Evolutionary conservation across 2,329 filamentous ascomycete genomes (phyloP).

Genomic region (Alternaria sp.): DNA sequence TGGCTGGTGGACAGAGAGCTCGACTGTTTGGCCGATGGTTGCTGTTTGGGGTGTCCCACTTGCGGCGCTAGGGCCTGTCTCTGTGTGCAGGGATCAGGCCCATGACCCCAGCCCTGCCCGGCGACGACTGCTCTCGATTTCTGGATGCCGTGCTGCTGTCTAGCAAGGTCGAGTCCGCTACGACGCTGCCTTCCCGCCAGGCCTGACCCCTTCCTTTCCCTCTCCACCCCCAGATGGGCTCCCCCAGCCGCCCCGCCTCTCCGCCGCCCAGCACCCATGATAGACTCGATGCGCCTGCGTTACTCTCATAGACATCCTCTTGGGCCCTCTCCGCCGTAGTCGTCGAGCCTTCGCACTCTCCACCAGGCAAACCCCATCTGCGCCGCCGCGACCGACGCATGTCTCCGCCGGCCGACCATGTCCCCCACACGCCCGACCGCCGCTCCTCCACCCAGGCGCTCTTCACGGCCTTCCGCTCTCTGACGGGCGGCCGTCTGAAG

Average conservation of each 20-base stretch:
- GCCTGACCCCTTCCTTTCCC: slow-evolving; percentile 1
- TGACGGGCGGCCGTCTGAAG: slow-evolving; percentile 46
- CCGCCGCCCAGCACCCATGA: slow-evolving; percentile 21
- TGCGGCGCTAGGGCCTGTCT: slow-evolving; percentile 8
- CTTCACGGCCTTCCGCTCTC: slow-evolving; percentile 46
- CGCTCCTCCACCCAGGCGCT: slow-evolving; percentile 48
- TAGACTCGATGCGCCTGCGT: slow-evolving; percentile 24
- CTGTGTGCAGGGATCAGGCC: slow-evolving; percentile 2
- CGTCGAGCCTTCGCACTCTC: neutral
- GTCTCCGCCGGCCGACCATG: slow-evolving; percentile 47
- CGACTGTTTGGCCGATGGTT: slow-evolving; percentile 25
- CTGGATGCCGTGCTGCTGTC: slow-evolving; percentile 2
- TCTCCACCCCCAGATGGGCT: slow-evolving; percentile 19
- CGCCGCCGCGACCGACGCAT: slow-evolving; percentile 36
- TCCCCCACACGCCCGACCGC: slow-evolving; percentile 46
- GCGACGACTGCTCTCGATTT: neutral
- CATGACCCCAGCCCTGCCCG: neutral
- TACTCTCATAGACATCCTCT: slow-evolving; percentile 15
- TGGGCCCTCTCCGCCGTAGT: slow-evolving; percentile 3
- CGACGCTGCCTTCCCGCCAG: neutral
- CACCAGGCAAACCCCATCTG: neutral
- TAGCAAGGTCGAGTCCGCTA: slow-evolving; percentile 9
- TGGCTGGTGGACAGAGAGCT: slow-evolving; percentile 2
- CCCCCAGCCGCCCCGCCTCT: slow-evolving; percentile 20
- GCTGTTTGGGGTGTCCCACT: slow-evolving; percentile 18